Conservation (phyloP, 257 asterid species). For the Salvia miltiorrhiza region DNA sequence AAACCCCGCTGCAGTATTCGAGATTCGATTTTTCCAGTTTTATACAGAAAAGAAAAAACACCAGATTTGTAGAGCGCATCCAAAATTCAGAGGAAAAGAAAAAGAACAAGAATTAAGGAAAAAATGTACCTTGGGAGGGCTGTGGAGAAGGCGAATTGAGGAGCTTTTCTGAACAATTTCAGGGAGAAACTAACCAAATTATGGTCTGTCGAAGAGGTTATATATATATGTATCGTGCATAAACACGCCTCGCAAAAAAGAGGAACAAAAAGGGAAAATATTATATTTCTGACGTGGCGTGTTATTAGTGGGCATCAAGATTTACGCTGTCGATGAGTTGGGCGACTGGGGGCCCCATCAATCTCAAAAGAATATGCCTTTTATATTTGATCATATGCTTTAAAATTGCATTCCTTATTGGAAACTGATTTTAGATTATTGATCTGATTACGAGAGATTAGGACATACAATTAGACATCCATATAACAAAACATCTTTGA, state of each 20-base stretch:
- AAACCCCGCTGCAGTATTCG: background rate
- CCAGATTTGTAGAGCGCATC: background rate
- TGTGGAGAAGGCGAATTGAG: constrained; percentile 9
- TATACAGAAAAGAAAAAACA: background rate
- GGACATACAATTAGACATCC: too few relatives aligned
- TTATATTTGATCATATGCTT: background rate
- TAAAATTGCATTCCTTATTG: background rate
- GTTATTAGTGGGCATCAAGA: background rate
- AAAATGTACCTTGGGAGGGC: constrained; percentile 19
- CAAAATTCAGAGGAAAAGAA: background rate
- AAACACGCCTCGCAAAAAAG: background rate
- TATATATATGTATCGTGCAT: background rate
- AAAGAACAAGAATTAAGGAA: background rate
- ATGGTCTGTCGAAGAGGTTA: background rate
- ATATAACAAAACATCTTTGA: too few relatives aligned
- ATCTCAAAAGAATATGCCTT: constrained; percentile 11
- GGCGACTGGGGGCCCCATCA: constrained; percentile 10
- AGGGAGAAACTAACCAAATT: background rate
- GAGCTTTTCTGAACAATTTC: background rate
- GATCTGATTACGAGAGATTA: too few relatives aligned
- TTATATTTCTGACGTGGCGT: constrained; percentile 18
- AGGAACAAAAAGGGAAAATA: background rate
- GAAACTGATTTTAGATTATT: background rate
- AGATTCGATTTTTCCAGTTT: background rate
- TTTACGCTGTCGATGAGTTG: background rate